Percentiles rank a stretch among this genome's conserved stretches.
Evolutionary conservation across 1,139 yeast species (phyloP).

Genomic region (Candida freyschussii): DNA sequence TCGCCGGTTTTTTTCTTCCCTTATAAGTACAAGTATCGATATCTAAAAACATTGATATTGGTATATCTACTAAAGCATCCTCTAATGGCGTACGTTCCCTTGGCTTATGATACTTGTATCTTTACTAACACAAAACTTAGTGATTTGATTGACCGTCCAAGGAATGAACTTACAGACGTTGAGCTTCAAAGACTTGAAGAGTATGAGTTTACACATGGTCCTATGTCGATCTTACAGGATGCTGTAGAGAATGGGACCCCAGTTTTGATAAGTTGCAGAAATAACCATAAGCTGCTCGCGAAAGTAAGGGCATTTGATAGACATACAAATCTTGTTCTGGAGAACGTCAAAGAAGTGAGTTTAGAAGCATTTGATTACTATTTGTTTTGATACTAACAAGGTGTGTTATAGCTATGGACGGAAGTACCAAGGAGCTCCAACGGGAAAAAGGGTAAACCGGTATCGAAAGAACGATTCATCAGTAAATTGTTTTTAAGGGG

Average conservation of each 20-base stretch:
- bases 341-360: slow-evolving; percentile 71
- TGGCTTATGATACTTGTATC: background rate
- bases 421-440: slow-evolving; percentile 60
- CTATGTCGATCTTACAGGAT: slow-evolving; percentile 77
- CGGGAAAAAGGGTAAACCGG: slow-evolving; percentile 67
- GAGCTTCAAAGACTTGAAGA: slow-evolving; percentile 84
- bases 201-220: slow-evolving; percentile 87
- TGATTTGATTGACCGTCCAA: slow-evolving; percentile 64
- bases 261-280: slow-evolving; percentile 84
- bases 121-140: slow-evolving; percentile 31
- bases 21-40: no score
- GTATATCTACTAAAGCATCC: no score
- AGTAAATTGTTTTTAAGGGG: slow-evolving; percentile 91
- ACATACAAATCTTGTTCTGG: slow-evolving; percentile 89
- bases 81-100: slow-evolving; percentile 25
- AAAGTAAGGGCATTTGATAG: slow-evolving; percentile 93
- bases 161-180: slow-evolving; percentile 72
- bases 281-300: slow-evolving; percentile 86
- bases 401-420: slow-evolving; percentile 55
- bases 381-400: no score
- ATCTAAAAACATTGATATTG: no score
- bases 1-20: no score
- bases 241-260: slow-evolving; percentile 74
- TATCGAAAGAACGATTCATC: slow-evolving; percentile 78
- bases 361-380: no score